Conservation (phyloP, 2,329 filamentous ascomycete species). For the Bipolaris sorokiniana region DNA sequence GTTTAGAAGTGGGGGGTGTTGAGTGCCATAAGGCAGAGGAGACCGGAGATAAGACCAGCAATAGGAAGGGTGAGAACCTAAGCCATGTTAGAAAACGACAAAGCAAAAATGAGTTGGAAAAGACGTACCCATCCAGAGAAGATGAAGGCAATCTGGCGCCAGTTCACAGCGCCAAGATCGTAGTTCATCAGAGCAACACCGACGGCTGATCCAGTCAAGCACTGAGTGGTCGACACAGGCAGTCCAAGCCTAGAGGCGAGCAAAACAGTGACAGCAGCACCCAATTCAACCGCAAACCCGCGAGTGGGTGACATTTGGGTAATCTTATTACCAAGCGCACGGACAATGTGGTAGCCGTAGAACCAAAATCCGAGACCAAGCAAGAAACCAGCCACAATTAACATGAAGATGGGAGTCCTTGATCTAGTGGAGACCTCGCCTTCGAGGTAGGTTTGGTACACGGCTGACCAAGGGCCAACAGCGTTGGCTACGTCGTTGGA, state of each 20-base stretch:
- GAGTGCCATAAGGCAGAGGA: constrained; percentile 51
- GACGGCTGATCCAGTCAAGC: constrained; percentile 43
- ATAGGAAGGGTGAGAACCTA: constrained; percentile 54
- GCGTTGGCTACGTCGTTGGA: constrained; percentile 70
- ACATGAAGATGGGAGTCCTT: constrained; percentile 65
- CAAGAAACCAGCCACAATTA: constrained; percentile 60
- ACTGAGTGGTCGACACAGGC: constrained; percentile 70
- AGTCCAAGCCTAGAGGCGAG: constrained; percentile 67
- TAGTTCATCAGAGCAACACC: constrained; percentile 41
- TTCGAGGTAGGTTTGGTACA: constrained; percentile 65
- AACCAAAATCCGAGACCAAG: constrained; percentile 66
- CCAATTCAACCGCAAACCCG: constrained; percentile 49
- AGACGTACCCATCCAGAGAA: constrained; percentile 29
- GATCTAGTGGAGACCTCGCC: constrained; percentile 55
- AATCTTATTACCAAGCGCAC: constrained; percentile 65
- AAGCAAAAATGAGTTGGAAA: neutral
- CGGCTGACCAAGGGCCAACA: constrained; percentile 62
- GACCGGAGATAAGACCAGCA: constrained; percentile 50
- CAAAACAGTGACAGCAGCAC: constrained; percentile 66
- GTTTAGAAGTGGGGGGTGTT: constrained; percentile 50
- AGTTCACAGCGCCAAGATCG: constrained; percentile 50
- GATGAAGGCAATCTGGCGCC: constrained; percentile 51
- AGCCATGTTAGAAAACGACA: constrained; percentile 25
- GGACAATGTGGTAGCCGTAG: constrained; percentile 69
- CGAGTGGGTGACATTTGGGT: constrained; percentile 66